Evolutionary conservation across 1,284 basidiomycete genomes (phyloP), one percentile per base, ranked within the genome.

Genomic region (Albatrellus sp.): DNA sequence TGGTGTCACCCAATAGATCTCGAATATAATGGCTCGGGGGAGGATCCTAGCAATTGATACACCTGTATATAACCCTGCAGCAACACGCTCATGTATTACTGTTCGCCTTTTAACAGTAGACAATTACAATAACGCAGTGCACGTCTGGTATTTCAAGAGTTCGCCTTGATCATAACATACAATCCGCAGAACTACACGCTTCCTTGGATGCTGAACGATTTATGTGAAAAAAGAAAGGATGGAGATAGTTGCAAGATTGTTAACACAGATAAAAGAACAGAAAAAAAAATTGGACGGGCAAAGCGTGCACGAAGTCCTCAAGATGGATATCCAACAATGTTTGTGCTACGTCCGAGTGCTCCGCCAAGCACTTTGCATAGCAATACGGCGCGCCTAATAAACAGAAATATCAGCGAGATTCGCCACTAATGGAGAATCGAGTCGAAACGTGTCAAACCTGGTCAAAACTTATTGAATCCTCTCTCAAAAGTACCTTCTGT

Each of bases 391-490:
- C 17, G 80, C 80, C 79, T 80, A 48, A 24, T 30, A 39, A 42
- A 50, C 14, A 32, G 43, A 24, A 46, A 43, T 44, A 44, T 42
- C 49, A 48, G 13, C 43, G 41, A 9, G 29, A 29, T 40, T 14
- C n/a, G 29, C 32, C 0, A 47, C 33, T 32, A 41, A 43, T 3
- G 37, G 19, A 40, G 38, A 32, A 37, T 28, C 45, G 24, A 12
- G 9, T 14, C n/a, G n/a, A 6, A 17, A 38, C 28, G 5, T 8
- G 30, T 34, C 72, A 44, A 55, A 88, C 88, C 75, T 93, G 90
- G 52, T 93, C 90, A 50, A 92, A 69, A 10, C 85, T 83, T 57
- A 93, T 91, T 24, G 81, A 79, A 54, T 80, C 84, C 57, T 88
- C 85, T 53, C 71, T 72, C 52, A 92, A 66, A 54, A 83, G 79